These are phyloP conservation scores for Pittosporum tobira DNA, from an alignment of 129 eudicot genomes.

Conservation along the genomic window DNA sequence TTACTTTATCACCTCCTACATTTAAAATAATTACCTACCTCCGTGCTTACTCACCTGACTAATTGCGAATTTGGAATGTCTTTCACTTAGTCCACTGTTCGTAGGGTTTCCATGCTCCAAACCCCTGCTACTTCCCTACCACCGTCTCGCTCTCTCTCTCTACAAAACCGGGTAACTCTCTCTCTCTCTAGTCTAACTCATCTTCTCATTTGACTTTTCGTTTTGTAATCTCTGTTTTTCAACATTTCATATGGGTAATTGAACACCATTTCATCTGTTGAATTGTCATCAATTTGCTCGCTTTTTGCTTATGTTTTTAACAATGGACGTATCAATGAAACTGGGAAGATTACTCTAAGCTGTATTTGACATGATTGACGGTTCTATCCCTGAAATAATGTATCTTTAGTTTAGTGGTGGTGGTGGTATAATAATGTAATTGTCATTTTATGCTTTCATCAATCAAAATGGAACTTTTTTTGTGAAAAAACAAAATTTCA, in stretches of 20 bases:
- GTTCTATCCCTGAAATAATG: no score
- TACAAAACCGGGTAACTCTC: slow-evolving; percentile 1
- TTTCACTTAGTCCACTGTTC: not conserved
- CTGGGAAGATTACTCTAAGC: no score
- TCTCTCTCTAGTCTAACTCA: not conserved
- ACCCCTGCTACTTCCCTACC: not conserved
- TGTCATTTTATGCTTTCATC: no score
- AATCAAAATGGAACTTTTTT: no score
- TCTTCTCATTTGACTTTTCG: not conserved
- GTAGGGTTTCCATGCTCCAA: slow-evolving; percentile 11
- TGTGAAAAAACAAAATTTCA: no score
- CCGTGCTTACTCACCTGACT: not conserved
- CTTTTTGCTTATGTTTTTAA: not conserved
- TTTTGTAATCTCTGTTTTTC: not conserved
- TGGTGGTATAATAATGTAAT: no score
- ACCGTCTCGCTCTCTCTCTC: not conserved
- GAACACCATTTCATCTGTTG: not conserved
- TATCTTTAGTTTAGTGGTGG: no score
- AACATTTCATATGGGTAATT: not conserved
- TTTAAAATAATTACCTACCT: not conserved
- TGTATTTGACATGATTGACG: no score
- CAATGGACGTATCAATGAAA: no score
- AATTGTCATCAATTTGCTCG: not conserved
- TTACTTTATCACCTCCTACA: not conserved
- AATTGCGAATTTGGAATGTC: slow-evolving; percentile 3